A percentile compares a stretch with the other conserved stretches of the same genome.
phyloP scores from a whole-genome alignment of 768 basidiomycete genomes.

The Hysterangium stoloniferum region DNA sequence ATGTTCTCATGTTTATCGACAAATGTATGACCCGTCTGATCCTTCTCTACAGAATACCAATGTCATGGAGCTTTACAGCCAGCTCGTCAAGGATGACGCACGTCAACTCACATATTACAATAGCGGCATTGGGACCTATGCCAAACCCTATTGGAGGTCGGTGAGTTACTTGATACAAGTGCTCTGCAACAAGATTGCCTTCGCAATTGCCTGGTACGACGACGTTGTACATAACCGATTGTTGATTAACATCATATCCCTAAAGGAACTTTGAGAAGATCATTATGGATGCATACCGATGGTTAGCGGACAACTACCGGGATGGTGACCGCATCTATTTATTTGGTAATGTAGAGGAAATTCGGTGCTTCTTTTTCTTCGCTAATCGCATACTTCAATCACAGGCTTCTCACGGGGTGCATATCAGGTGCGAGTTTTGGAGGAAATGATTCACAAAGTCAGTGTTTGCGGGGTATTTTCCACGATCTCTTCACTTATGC shows the following conservation, averaged over 20 bases:
- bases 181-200: slow-evolving; percentile 19
- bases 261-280: slow-evolving; percentile 31
- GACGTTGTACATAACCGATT: too few relatives aligned
- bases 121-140: slow-evolving; percentile 27
- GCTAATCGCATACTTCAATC: not conserved
- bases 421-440: slow-evolving; percentile 36
- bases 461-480: too few relatives aligned
- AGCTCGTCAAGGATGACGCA: slow-evolving; percentile 16
- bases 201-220: slow-evolving; percentile 4
- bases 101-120: slow-evolving; percentile 25
- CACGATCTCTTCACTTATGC: not conserved
- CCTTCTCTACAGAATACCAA: slow-evolving; percentile 28
- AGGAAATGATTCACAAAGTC: slow-evolving; percentile 40
- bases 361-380: not conserved
- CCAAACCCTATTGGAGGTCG: slow-evolving; percentile 16
- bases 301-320: slow-evolving; percentile 33
- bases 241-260: not conserved
- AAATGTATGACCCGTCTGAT: too few relatives aligned
- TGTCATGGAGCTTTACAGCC: slow-evolving; percentile 23
- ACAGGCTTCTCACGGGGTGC: slow-evolving; percentile 44
- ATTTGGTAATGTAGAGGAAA: slow-evolving; percentile 29
- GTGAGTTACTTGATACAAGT: slow-evolving; percentile 15
- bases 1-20: too few relatives aligned
- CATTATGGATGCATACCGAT: slow-evolving; percentile 30
- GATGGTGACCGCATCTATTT: slow-evolving; percentile 34